Evolutionary conservation across 306 rosid genomes (phyloP).

Genomic region (Cicer cuneatum): DNA sequence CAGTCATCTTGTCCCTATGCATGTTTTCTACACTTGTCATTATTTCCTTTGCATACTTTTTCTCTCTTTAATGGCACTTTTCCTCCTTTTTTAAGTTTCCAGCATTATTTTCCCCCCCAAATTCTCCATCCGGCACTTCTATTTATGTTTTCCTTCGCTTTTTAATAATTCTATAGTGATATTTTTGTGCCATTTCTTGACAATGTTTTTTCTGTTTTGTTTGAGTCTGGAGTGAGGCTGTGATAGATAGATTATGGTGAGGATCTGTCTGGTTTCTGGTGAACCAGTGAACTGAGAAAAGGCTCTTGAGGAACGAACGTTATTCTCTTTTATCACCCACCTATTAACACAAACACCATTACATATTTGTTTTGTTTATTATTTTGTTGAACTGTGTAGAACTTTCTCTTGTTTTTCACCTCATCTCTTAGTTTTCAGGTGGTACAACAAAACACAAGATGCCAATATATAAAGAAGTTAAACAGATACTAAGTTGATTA

Average conservation of each 20-base stretch:
- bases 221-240: not conserved
- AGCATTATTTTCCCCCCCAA: not conserved
- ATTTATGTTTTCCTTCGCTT: not conserved
- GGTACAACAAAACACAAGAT: not conserved
- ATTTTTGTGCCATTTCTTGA: not conserved
- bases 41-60: not conserved
- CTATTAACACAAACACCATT: not conserved
- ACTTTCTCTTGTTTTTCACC: not conserved
- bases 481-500: not conserved
- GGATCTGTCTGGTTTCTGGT: not conserved
- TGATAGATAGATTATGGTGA: not conserved
- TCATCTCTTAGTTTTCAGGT: conserved; percentile 1
- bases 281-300: not conserved
- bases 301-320: not conserved
- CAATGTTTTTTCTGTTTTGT: not conserved
- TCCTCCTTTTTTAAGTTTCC: not conserved
- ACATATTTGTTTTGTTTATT: not conserved
- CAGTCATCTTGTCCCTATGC: not conserved
- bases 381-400: not conserved
- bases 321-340: not conserved
- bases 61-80: not conserved
- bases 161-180: not conserved
- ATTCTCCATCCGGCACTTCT: not conserved
- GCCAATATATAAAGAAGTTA: not conserved
- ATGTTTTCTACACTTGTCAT: not conserved